A percentile compares a stretch with the other conserved stretches of the same genome.
phyloP scores from a whole-genome alignment of 192 early-diverging fungal genomes.

The Coemansia sp. region DNA sequence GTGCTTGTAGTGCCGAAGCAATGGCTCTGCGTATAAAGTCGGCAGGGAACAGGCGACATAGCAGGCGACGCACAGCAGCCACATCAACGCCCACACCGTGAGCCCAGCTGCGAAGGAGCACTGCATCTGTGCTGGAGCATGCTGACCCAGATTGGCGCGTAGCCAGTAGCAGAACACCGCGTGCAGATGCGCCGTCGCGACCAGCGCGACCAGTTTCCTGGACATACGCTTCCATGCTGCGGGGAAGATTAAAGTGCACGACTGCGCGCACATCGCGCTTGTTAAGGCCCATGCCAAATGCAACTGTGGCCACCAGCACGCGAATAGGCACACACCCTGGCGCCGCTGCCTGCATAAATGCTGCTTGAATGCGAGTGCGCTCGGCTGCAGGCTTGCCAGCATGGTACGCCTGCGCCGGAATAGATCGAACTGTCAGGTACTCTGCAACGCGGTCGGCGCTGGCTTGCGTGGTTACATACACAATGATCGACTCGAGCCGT shows the following conservation, averaged over 20 bases:
- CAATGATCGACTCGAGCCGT: slow-evolving; percentile 60
- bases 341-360: slow-evolving; percentile 59
- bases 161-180: slow-evolving; percentile 57
- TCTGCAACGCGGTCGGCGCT: slow-evolving; percentile 70
- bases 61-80: slow-evolving; percentile 22
- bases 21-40: slow-evolving; percentile 25
- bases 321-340: slow-evolving; percentile 41
- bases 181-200: slow-evolving; percentile 57
- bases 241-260: slow-evolving; percentile 70
- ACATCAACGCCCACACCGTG: slow-evolving; percentile 30
- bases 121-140: slow-evolving; percentile 18
- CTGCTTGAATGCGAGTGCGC: slow-evolving; percentile 62
- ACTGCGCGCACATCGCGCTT: slow-evolving; percentile 71
- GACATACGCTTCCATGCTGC: slow-evolving; percentile 71
- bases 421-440: slow-evolving; percentile 63
- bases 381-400: slow-evolving; percentile 64
- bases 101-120: slow-evolving; percentile 30
- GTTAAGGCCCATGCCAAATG: slow-evolving; percentile 76
- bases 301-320: slow-evolving; percentile 73
- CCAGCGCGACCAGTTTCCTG: slow-evolving; percentile 77
- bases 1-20: slow-evolving; percentile 5
- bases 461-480: slow-evolving; percentile 65
- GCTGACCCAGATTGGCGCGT: background rate
- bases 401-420: slow-evolving; percentile 77
- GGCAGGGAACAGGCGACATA: slow-evolving; percentile 24